Evolutionary conservation across 2,329 filamentous ascomycete genomes (phyloP).

Genomic region (Tolypocladium inflatum): DNA sequence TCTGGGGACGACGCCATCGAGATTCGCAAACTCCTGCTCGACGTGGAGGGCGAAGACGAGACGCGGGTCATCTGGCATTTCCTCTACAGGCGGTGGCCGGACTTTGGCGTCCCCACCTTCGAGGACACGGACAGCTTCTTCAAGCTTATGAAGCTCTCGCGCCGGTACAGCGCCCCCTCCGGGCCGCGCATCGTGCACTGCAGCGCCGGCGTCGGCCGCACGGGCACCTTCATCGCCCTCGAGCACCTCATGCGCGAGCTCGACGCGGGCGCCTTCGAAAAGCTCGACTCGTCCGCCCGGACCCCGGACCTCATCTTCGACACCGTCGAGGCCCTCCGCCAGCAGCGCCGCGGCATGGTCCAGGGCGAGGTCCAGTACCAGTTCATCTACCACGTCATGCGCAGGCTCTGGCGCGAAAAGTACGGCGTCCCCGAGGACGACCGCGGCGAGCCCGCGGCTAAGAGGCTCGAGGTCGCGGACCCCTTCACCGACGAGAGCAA

Average conservation of each 20-base stretch:
- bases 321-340: constrained; percentile 69
- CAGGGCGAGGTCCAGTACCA: constrained; percentile 76
- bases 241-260: constrained; percentile 83
- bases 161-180: constrained; percentile 41
- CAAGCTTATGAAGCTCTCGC: constrained; percentile 58
- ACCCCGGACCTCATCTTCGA: constrained; percentile 60
- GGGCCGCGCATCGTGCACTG: constrained; percentile 73
- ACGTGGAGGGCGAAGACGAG: constrained; percentile 33
- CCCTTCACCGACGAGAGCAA: constrained; percentile 21
- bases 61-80: constrained; percentile 69
- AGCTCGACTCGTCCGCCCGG: constrained; percentile 24
- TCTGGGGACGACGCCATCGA: constrained; percentile 51
- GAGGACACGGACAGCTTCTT: constrained; percentile 60
- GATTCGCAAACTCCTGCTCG: constrained; percentile 61
- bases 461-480: constrained; percentile 43
- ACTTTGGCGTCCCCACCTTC: constrained; percentile 72
- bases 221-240: constrained; percentile 92
- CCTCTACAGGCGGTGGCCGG: constrained; percentile 80
- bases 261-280: constrained; percentile 58
- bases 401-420: constrained; percentile 62
- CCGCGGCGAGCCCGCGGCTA: constrained; percentile 36
- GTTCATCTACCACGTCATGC: constrained; percentile 82
- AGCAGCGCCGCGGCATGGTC: constrained; percentile 93
- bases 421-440: constrained; percentile 34
- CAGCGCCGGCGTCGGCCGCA: constrained; percentile 88